phyloP scores from a whole-genome alignment of 1,139 yeast genomes.

The Nakaseomyces uthaithaninus region DNA sequence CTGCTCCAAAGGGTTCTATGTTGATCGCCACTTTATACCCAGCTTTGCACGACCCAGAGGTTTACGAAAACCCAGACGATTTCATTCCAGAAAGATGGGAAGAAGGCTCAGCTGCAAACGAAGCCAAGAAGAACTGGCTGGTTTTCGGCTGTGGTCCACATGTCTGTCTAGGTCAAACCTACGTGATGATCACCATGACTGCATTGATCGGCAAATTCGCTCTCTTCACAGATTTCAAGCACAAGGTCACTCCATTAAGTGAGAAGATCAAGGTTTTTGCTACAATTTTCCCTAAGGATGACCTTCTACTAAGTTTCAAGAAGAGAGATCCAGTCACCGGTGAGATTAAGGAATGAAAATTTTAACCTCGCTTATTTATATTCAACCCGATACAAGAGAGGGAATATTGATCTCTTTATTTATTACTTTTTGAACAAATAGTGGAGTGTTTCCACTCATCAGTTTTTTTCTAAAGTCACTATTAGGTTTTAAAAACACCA shows the following conservation, averaged over 20 bases:
- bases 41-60: constrained; percentile 94
- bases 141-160: constrained; percentile 97
- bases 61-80: constrained; percentile 85
- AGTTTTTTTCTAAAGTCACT: neutral
- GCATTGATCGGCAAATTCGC: constrained; percentile 86
- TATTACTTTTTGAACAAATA: neutral
- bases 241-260: constrained; percentile 70
- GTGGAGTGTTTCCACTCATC: neutral
- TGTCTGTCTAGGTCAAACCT: constrained; percentile 88
- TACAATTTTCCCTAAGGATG: constrained; percentile 95
- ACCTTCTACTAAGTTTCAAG: constrained; percentile 69
- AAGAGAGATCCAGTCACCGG: constrained; percentile 45
- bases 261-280: constrained; percentile 95
- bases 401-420: neutral
- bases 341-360: constrained; percentile 20
- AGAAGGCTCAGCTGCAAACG: constrained; percentile 50
- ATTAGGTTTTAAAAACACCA: neutral
- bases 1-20: constrained; percentile 97
- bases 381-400: too few relatives aligned
- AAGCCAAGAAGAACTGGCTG: constrained; percentile 80
- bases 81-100: constrained; percentile 96
- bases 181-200: constrained; percentile 83
- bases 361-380: neutral
- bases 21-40: constrained; percentile 92
- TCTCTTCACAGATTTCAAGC: constrained; percentile 70